Evolutionary conservation across 805 yeast genomes (phyloP), one percentile per base, ranked within the genome.

Genomic region (Ogataea salicorniae): DNA sequence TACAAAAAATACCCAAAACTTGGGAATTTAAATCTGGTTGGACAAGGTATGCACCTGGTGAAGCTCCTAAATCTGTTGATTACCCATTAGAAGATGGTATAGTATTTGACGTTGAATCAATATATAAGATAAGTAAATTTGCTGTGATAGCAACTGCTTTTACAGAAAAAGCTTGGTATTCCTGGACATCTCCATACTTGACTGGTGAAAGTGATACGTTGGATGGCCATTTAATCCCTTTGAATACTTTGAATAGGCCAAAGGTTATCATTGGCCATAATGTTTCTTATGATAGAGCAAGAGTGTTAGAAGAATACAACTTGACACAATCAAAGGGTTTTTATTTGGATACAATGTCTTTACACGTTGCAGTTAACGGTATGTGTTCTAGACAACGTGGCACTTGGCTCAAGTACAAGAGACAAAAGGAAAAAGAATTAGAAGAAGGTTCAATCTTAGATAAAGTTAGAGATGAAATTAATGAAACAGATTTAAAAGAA

Each of bases 361-460:
- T 94, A 17, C 99, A 94, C 66, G 80, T 91, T 34, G 95, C 98
- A 1, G 79, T 83, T 0, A 80, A 84, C 43, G 99, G 99, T 0
- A 84, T 94, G 78, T 88, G 97, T 63, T 87, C 97, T 2, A 81
- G 87, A 56, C 99, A 94, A 60, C 68, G 98, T 51, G 84, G 89
- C 0, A 73, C 77, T 16, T 94, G 94, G 87, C 63, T 78, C 56
- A 81, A 78, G 50, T 81, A 76, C 56, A 82, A 74, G 51, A 67
- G 64, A 50, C 80, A 72, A 45, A 58, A 60, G 39, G 39, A 54
- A 33, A 50, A 57, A 15, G 62, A 58, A 3, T 47, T 50, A 17
- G 54, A 53, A 22, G 53, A 52, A 15, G 49, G 51, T 38, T 45
- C 37, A 36, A 15, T 42, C 18, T 36, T 58, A 36, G 42, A 46